Evolutionary conservation across 208 protist genomes (phyloP).

Genomic region (Sergeia podlipaevii): DNA sequence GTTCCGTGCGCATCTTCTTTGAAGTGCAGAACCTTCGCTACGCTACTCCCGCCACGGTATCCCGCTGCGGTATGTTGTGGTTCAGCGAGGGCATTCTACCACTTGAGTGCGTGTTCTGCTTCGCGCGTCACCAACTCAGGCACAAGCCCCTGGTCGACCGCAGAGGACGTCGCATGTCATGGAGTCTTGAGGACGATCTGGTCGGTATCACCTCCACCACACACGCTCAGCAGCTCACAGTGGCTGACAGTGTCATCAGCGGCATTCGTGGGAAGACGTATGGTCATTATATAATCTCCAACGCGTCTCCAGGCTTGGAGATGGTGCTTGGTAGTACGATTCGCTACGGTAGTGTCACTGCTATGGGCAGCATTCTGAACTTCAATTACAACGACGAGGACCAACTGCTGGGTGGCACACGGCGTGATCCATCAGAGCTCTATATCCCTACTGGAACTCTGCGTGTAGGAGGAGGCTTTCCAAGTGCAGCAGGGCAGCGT

Average conservation of each 20-base stretch:
- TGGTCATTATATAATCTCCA: constrained; percentile 36
- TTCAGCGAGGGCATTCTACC: constrained; percentile 96
- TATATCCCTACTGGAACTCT: no score
- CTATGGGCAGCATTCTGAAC: not conserved
- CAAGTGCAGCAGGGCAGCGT: not conserved
- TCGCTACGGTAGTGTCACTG: not conserved
- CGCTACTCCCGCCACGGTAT: constrained; percentile 98
- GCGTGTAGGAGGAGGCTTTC: no score
- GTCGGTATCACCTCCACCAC: constrained; percentile 20
- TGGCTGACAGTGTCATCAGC: constrained; percentile 24
- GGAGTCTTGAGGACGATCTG: constrained; percentile 37
- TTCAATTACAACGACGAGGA: not conserved
- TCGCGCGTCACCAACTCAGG: constrained; percentile 39
- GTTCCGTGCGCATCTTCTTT: constrained; percentile 98
- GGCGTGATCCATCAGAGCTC: no score
- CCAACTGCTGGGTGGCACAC: not conserved
- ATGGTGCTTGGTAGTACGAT: constrained; percentile 2
- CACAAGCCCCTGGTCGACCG: constrained; percentile 42
- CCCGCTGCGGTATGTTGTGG: constrained; percentile 99
- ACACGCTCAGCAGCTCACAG: not conserved
- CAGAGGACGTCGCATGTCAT: constrained; percentile 45
- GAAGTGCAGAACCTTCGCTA: constrained; percentile 97
- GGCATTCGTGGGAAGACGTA: constrained; percentile 45
- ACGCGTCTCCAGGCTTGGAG: constrained; percentile 11
- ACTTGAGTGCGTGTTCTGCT: constrained; percentile 66